Base-by-base conservation (phyloP, 768 basidiomycete species). In the Butyriboletus loyo region DNA sequence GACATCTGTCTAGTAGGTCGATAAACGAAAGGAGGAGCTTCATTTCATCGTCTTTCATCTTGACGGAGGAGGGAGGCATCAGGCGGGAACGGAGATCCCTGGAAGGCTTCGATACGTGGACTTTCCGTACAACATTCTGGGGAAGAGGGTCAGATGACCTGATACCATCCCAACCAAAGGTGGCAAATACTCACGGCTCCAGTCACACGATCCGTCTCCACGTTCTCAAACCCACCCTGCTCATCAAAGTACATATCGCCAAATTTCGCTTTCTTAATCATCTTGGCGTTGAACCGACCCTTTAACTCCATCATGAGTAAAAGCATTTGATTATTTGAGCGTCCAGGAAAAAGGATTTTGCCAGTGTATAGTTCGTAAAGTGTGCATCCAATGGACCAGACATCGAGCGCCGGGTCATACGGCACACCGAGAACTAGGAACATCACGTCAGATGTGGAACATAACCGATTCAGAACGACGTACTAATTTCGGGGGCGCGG, bases 341-440 rank as follows among this genome's bases (percentile, higher is more conserved):
- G 84, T 13, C 96, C 96, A 0, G 97, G 97, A 70, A 98, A 92
- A 36, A 99, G 83, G 50, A 98, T 98, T 75, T 97, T 98, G 68
- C 92, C 93, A 2, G 93, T 94, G 73, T 93, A 96, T 15, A 95
- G 75, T 64, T 95, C 92, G 65, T 92, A 96, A n/a, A 99, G 76
- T 7, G 97, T 98, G 72, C 96, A 98, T 2, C 94, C 97, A 53
- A 96, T 86, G 9, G 94, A 96, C 97, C 97, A 98, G 28, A 97
- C 81, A 65, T 98, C 96, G 25, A 99, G 79, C 0, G 94, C 81
- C 7, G 89, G 85, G 72, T 98, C 97, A 63, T 98, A 98, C 0
- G 96, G 94, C 28, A 89, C 82, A 30, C 97, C 97, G 50, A 99
- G 84, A 65, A 98, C 95, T 98, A 61, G 24, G 52, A 49, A 53